A percentile compares a stretch with the other conserved stretches of the same genome.
Conservation (phyloP, 371 early-diverging fungal species). For the Dichotomocladium elegans region DNA sequence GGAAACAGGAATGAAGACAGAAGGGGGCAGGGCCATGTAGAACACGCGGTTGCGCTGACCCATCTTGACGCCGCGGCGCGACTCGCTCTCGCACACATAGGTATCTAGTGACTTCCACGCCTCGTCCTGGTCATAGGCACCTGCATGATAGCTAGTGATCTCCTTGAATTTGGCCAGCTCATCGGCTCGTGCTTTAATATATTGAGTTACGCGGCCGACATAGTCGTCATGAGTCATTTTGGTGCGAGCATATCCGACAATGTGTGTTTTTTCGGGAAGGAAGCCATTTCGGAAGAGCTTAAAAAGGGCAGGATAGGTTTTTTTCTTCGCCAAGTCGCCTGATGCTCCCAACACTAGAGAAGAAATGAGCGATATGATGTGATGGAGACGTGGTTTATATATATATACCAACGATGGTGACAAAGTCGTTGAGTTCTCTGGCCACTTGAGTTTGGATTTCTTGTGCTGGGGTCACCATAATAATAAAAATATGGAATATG, state of each 20-base stretch:
- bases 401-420: constrained; percentile 50
- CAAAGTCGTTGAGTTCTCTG: constrained; percentile 34
- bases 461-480: constrained; percentile 31
- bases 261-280: constrained; percentile 73
- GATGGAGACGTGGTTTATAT: neutral
- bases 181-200: constrained; percentile 55
- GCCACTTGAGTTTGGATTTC: constrained; percentile 38
- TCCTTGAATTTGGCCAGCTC: constrained; percentile 70
- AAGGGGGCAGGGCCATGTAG: constrained; percentile 97
- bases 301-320: constrained; percentile 96
- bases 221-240: constrained; percentile 80
- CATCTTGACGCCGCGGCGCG: constrained; percentile 14
- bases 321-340: constrained; percentile 94
- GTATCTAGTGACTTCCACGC: constrained; percentile 67
- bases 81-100: constrained; percentile 52
- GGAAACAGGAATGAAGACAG: constrained; percentile 87
- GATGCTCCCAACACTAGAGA: constrained; percentile 80
- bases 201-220: constrained; percentile 69
- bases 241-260: constrained; percentile 96
- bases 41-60: constrained; percentile 57
- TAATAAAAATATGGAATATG: neutral
- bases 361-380: neutral
- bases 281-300: constrained; percentile 73
- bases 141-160: constrained; percentile 79
- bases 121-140: constrained; percentile 84